These are phyloP conservation scores for Hypoxylon sp. DNA, from an alignment of 2,329 filamentous ascomycete species.

Conservation along the genomic window DNA sequence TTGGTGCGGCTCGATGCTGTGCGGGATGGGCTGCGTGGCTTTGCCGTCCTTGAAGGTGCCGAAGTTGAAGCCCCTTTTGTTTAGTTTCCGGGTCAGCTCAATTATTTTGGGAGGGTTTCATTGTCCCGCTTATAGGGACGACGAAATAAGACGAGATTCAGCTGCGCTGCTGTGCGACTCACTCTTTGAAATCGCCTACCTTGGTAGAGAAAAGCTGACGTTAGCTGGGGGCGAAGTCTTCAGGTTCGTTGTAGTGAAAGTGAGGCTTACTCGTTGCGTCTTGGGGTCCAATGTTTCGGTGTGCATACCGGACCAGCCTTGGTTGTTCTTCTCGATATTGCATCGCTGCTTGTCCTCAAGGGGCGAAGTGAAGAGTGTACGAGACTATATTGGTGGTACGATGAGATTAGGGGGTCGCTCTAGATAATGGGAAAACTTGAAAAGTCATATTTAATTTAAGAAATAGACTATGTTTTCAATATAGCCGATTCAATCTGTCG, in stretches of 20 bases:
- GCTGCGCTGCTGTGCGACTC: conserved; percentile 43
- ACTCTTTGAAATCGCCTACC: conserved; percentile 92
- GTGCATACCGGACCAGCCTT: conserved; percentile 90
- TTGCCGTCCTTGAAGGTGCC: conserved; percentile 77
- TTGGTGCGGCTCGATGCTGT: conserved; percentile 69
- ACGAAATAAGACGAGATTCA: background rate
- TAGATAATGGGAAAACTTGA: background rate
- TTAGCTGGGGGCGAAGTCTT: background rate
- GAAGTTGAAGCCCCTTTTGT: conserved; percentile 86
- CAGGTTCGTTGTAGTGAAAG: background rate
- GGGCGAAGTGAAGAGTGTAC: conserved; percentile 77
- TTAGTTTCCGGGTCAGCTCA: conserved; percentile 7
- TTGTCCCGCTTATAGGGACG: background rate
- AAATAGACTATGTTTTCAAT: background rate
- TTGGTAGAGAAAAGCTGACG: conserved; percentile 50
- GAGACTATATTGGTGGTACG: conserved; percentile 63
- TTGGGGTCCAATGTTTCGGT: conserved; percentile 88
- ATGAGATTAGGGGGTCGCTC: conserved; percentile 5
- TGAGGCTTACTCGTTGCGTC: conserved; percentile 74
- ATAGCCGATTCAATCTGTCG: background rate
- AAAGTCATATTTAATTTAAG: background rate
- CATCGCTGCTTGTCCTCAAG: conserved; percentile 78
- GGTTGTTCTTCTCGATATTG: conserved; percentile 82
- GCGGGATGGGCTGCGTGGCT: conserved; percentile 81
- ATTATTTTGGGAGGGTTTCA: conserved; percentile 2